A percentile compares a stretch with the other conserved stretches of the same genome.
Evolutionary conservation across 257 asterid species (phyloP).

Genomic region (Ajuga chamaepitys): DNA sequence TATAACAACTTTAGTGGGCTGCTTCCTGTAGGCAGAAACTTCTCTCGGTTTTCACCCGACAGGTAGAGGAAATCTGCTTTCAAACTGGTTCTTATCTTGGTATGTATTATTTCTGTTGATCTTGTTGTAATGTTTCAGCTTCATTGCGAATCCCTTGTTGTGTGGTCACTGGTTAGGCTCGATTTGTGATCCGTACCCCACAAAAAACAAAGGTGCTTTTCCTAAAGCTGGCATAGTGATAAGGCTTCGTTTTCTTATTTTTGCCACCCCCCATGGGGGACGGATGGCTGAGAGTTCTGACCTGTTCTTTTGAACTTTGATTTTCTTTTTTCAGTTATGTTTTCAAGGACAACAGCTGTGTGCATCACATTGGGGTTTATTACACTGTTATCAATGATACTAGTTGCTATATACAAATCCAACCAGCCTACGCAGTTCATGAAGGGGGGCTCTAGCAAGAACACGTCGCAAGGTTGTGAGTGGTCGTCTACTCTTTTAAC

Average conservation of each 20-base stretch:
- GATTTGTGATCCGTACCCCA: slow-evolving; percentile 56
- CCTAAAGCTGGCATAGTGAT: no score
- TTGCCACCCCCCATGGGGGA: no score
- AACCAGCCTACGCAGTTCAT: slow-evolving; percentile 38
- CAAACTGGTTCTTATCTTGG: not conserved
- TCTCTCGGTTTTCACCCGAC: slow-evolving; percentile 75
- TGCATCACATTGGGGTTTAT: slow-evolving; percentile 62
- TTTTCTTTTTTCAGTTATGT: slow-evolving; percentile 34
- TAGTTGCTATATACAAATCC: slow-evolving; percentile 76
- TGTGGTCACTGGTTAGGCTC: slow-evolving; percentile 95
- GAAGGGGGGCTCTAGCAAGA: slow-evolving; percentile 40
- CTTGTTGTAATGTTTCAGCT: slow-evolving; percentile 37
- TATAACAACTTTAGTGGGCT: slow-evolving; percentile 78
- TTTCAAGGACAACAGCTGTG: slow-evolving; percentile 62
- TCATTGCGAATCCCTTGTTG: slow-evolving; percentile 65
- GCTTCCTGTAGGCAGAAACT: slow-evolving; percentile 65
- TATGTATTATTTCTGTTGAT: slow-evolving; percentile 2
- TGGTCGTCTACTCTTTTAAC: not conserved
- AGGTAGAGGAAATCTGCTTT: slow-evolving; percentile 38
- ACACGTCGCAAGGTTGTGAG: slow-evolving; percentile 32
- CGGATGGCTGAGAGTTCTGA: not conserved
- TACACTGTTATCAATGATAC: slow-evolving; percentile 55
- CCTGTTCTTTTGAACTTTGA: not conserved
- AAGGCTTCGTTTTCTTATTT: no score
- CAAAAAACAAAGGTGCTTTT: slow-evolving; percentile 63